A percentile compares a stretch with the other conserved stretches of the same genome.
Conservation (phyloP, 2,329 filamentous ascomycete genomes). For the Sporothrix mexicana region DNA sequence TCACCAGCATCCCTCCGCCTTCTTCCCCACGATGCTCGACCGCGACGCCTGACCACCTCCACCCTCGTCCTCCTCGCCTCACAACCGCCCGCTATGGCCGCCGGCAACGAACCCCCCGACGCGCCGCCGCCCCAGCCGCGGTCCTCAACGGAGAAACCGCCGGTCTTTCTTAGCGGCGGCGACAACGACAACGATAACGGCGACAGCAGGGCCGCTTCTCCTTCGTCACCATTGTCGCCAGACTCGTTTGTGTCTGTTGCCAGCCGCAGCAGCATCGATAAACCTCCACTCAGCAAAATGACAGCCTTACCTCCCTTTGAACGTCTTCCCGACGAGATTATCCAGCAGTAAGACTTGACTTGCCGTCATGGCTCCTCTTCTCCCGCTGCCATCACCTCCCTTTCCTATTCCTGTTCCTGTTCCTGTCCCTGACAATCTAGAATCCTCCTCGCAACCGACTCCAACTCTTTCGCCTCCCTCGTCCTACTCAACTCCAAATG, state of each 20-base stretch:
- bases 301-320: constrained; percentile 51
- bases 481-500: constrained; percentile 69
- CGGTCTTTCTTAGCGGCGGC: constrained; percentile 40
- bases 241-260: constrained; percentile 3
- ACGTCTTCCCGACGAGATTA: constrained; percentile 70
- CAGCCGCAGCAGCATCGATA: constrained; percentile 18
- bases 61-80: not conserved
- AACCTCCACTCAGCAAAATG: constrained; percentile 18
- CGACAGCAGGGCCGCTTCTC: not conserved
- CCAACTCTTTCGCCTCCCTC: constrained; percentile 70
- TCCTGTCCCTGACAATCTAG: constrained; percentile 47
- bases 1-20: not conserved
- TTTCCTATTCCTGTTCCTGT: not conserved
- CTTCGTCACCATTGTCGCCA: not conserved
- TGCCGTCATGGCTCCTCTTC: not conserved
- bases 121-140: constrained; percentile 36
- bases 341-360: constrained; percentile 63
- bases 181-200: not conserved
- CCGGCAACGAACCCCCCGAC: constrained; percentile 34
- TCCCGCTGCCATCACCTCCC: not conserved
- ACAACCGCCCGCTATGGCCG: constrained; percentile 36
- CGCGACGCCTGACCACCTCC: not conserved
- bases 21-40: constrained; percentile 5
- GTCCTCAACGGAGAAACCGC: constrained; percentile 46
- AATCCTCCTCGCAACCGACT: constrained; percentile 64